These are phyloP conservation scores for Anisogramma anomala DNA, from an alignment of 2,329 filamentous ascomycete species.

Conservation along the genomic window DNA sequence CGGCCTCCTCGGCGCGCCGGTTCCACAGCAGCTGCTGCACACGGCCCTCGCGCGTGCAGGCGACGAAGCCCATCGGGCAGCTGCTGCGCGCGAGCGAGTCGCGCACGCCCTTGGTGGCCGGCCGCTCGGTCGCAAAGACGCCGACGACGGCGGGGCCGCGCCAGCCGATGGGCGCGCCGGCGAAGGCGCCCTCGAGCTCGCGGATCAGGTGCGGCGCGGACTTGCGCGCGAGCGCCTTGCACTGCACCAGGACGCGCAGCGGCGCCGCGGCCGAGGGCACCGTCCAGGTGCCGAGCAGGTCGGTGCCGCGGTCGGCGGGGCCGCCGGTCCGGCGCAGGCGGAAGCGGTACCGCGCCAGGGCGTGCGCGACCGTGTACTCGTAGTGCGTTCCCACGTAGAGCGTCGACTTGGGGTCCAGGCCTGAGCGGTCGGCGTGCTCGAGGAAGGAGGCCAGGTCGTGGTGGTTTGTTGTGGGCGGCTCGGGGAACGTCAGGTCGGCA, in stretches of 20 bases:
- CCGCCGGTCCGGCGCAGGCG: conserved; percentile 53
- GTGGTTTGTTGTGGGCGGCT: conserved; percentile 40
- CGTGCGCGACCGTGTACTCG: conserved; percentile 55
- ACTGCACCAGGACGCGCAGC: conserved; percentile 48
- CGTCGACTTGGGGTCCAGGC: conserved; percentile 43
- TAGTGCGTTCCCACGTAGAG: conserved; percentile 64
- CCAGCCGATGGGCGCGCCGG: conserved; percentile 63
- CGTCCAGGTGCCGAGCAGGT: conserved; percentile 60
- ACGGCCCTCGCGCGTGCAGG: conserved; percentile 44
- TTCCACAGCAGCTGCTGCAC: conserved; percentile 68
- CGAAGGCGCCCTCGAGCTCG: conserved; percentile 72
- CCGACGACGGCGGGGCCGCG: conserved; percentile 53
- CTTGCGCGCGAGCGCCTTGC: conserved; percentile 49
- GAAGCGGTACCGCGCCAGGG: conserved; percentile 52
- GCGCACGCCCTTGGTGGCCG: conserved; percentile 68
- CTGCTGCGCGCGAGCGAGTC: conserved; percentile 56
- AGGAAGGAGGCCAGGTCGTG: conserved; percentile 54
- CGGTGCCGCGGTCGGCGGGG: conserved; percentile 58
- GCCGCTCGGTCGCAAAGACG: conserved; percentile 55
- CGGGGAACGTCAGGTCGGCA: conserved; percentile 30
- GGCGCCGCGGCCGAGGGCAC: conserved; percentile 34
- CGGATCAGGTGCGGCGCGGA: conserved; percentile 50
- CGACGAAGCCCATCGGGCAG: conserved; percentile 62
- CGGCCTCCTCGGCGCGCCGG: conserved; percentile 45
- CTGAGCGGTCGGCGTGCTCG: conserved; percentile 45